Evolutionary conservation across 1,284 basidiomycete genomes (phyloP), one percentile per base, ranked within the genome.

Genomic region (Rhodotorula sp.): DNA sequence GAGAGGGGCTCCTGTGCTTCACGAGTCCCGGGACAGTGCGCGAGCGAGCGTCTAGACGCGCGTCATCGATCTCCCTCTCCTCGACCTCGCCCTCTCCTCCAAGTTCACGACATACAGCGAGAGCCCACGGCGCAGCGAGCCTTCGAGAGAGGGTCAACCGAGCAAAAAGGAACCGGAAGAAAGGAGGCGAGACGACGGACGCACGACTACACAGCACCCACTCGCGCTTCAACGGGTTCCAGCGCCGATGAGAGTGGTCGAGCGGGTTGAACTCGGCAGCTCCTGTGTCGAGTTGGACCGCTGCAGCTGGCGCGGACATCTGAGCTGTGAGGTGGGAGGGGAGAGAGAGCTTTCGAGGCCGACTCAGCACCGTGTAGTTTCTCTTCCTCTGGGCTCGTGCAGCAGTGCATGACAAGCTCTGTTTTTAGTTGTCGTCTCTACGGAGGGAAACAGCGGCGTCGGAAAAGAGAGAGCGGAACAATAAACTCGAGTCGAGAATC

Each of bases 151-250:
- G 7, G n/a, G n/a, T n/a, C n/a, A n/a, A n/a, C n/a, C n/a, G n/a
- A n/a, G n/a, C n/a, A n/a, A n/a, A n/a, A n/a, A n/a, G n/a, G n/a
- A n/a, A n/a, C n/a, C n/a, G 27, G 27, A 15, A 13, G 27, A 30
- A 30, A 30, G 9, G 32, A 53, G 10, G 3, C 10, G 52, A 29
- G 44, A 49, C 3, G 32, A n/a, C n/a, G n/a, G 36, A 72, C 72
- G 64, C 51, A 78, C 77, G 77, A 27, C 75, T 77, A 55, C 77
- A 78, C 46, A 95, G 86, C 54, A 94, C 84, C 79, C 91, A 86
- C 59, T 79, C 79, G 17, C 78, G 77, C 19, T 73, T 80, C 22
- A 83, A 78, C 6, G 81, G 81, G 74, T 83, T 82, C 66, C 69
- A 68, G 20, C 68, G 64, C 6, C 66, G 62, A 64, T 68, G 81